Evolutionary conservation across 1,139 yeast species (phyloP), one percentile per base, ranked within the genome.

Genomic region (Casaregolazyma suthepensis): DNA sequence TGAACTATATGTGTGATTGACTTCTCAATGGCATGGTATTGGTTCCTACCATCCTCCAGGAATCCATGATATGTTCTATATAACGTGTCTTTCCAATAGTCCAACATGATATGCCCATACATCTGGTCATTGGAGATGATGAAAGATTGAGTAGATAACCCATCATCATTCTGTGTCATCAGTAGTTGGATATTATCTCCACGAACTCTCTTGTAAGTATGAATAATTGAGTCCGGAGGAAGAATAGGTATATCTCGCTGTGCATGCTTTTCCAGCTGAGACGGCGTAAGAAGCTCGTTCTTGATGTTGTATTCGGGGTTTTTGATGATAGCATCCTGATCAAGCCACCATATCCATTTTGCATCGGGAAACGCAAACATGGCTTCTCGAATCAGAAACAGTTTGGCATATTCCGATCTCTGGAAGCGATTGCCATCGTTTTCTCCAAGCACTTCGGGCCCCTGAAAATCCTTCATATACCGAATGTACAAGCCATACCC

Each of bases 281-380:
- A 78, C 12, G 83, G 80, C 40, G 77, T 75, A 54, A 89, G 72
- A 44, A 66, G 57, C 43, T 63, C 61, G 12, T 56, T 46, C 29
- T 57, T 71, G 47, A 90, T 63, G 58, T 87, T 82, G 47, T 81
- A 75, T 53, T 78, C 78, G 57, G 79, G 73, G 57, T 87, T 79
- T 87, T 86, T 83, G 51, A 91, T 81, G 54, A 87, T 71, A 0
- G 90, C 81, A 65, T 85, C 83, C 64, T 88, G 84, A 66, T 88
- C 96, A 45, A 91, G 69, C 69, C 84, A 90, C 93, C 96, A 87
- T 64, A 90, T 80, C 80, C 91, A 86, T 65, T 87, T 83, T 12
- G 96, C 84, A 45, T 82, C 74, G 1, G 96, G 96, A 73, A 90
- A 91, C 0, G 96, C 93, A 69, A 80, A 81, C 86, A 89, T 83